Conservation (phyloP, 768 basidiomycete genomes). For the Lyophyllum shimeji region DNA sequence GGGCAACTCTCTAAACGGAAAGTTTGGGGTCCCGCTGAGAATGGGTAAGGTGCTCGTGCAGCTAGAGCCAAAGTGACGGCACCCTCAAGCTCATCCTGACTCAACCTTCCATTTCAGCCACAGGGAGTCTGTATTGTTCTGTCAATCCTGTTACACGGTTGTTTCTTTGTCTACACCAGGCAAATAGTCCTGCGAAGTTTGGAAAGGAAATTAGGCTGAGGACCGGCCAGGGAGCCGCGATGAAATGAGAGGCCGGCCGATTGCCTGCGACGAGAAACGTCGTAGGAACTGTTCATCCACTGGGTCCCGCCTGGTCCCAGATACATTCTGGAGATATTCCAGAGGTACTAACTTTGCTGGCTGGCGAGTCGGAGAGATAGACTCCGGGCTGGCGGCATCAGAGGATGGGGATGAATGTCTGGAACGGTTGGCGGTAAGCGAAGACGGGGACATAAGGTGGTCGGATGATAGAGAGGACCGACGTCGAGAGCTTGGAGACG, state of each 20-base stretch:
- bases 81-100: neutral
- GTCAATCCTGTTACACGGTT: neutral
- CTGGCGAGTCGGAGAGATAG: conserved; percentile 16
- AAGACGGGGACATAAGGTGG: conserved; percentile 25
- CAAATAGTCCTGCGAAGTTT: neutral
- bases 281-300: conserved; percentile 64
- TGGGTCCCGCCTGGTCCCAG: conserved; percentile 59
- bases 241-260: neutral
- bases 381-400: conserved; percentile 32
- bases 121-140: neutral
- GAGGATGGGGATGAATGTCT: conserved; percentile 38
- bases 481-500: conserved; percentile 21
- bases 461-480: conserved; percentile 23
- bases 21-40: too few species aligned
- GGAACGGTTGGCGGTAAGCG: conserved; percentile 31
- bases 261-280: conserved; percentile 43
- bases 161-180: neutral
- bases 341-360: conserved; percentile 56
- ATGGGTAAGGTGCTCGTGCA: neutral
- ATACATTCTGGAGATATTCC: conserved; percentile 55
- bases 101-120: neutral
- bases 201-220: neutral
- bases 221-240: neutral
- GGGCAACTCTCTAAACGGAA: too few species aligned
- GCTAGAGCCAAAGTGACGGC: neutral